Evolutionary conservation across 1,139 yeast species (phyloP), one percentile per base, ranked within the genome.

Genomic region (Kodamaea ohmeri): DNA sequence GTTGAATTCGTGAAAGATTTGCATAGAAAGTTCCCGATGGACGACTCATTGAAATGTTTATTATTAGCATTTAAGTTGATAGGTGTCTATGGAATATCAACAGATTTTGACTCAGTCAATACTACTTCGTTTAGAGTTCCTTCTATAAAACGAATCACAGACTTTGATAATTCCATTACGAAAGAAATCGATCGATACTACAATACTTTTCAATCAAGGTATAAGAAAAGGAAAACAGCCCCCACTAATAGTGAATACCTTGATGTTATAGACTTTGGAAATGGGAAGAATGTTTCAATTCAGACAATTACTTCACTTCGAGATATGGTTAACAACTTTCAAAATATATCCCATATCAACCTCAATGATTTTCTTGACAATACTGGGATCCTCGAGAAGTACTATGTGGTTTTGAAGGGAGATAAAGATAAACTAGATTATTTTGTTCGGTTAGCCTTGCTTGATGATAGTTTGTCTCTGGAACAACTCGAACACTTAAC

Each of bases 11-110:
- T 63, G 14, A 58, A 59, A 2, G 71, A 64, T 33, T 48, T 69
- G 27, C 52, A 51, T 28, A 37, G 44, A 4, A 56, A 62, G 37
- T 68, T 65, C 41, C 74, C 75, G 1, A 44, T 53, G 22, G 74
- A 69, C 41, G 56, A 55, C 4, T 49, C 59, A 13, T 51, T 69
- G 31, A 52, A 49, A 31, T 47, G 39, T 18, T 12, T 36, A 4
- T 14, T 36, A 9, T 22, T 27, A n/a, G 32, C 35, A 11, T 36
- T 36, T 12, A 18, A 29, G 8, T 20, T 24, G 12, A 25, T 32
- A 4, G 38, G 38, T 9, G 19, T 14, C 6, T 27, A 27, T n/a
- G 20, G n/a, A 4, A 12, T 16, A 16, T 14, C 30, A 4, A 16
- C 13, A 27, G 30, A 27, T 4, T 16, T 27, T 27, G 35, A 33